These are phyloP conservation scores for Cutaneotrichosporon daszewskae DNA, from an alignment of 1,284 basidiomycete species.

Conservation along the genomic window DNA sequence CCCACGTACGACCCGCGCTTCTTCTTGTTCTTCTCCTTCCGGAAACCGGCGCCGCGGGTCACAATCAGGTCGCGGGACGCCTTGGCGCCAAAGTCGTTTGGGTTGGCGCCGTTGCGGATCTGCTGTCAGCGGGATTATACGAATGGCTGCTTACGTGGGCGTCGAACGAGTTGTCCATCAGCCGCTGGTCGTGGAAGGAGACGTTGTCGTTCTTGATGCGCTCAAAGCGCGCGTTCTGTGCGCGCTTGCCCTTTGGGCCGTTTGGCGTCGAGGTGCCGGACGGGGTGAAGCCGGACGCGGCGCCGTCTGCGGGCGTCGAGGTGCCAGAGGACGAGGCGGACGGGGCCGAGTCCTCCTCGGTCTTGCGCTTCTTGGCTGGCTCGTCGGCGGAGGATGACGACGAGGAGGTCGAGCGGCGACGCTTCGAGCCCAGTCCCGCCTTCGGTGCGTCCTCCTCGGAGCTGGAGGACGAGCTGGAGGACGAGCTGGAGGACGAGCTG, in stretches of 20 bases:
- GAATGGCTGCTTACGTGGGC: conserved; percentile 59
- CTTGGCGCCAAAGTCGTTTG: conserved; percentile 79
- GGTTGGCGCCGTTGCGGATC: conserved; percentile 52
- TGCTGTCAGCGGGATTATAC: conserved; percentile 41
- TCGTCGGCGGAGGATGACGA: conserved; percentile 27
- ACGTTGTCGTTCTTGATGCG: conserved; percentile 70
- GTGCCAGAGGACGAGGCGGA: conserved; percentile 16
- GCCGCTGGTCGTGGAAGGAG: conserved; percentile 54
- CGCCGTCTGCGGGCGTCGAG: conserved; percentile 13
- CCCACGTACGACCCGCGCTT: conserved; percentile 89
- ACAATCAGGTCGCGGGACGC: conserved; percentile 85
- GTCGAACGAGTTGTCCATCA: conserved; percentile 77
- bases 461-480: conserved; percentile 25
- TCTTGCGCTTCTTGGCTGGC: conserved; percentile 35
- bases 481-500: conserved; percentile 29
- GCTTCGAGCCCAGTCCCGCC: conserved; percentile 15
- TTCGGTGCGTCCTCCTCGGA: conserved; percentile 20
- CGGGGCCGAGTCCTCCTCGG: conserved; percentile 26
- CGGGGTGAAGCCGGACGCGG: conserved; percentile 17
- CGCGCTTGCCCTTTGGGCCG: conserved; percentile 5
- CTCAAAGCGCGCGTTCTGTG: conserved; percentile 61
- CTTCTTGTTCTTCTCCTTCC: conserved; percentile 99
- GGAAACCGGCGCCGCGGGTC: conserved; percentile 87
- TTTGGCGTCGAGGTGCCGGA: conserved; percentile 17
- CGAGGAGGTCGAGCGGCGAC: conserved; percentile 19